Evolutionary conservation across 1,284 basidiomycete genomes (phyloP).

Genomic region (Xerocomus minutiporus): DNA sequence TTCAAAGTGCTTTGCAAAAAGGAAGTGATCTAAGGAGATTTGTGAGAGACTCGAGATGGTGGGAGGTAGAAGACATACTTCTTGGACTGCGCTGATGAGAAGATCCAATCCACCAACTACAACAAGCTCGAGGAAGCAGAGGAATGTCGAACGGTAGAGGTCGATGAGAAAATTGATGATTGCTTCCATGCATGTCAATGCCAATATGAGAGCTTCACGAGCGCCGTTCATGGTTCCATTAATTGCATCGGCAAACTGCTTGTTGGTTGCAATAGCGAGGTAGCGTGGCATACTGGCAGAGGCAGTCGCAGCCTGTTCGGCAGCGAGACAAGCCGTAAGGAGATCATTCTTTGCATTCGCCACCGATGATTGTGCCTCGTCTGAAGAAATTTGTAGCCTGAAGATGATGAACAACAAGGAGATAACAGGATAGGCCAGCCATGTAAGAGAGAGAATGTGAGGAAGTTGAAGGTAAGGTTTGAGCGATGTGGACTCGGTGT

Average conservation of each 20-base stretch:
- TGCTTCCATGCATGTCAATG: constrained; percentile 77
- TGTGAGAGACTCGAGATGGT: constrained; percentile 9
- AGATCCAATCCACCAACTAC: constrained; percentile 79
- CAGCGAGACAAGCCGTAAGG: constrained; percentile 74
- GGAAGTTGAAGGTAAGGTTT: constrained; percentile 80
- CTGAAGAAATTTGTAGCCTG: constrained; percentile 70
- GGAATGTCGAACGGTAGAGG: constrained; percentile 84
- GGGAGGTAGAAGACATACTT: constrained; percentile 45
- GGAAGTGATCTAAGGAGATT: constrained; percentile 55
- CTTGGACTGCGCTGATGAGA: constrained; percentile 76
- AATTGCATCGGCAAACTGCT: constrained; percentile 70
- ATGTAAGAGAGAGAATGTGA: constrained; percentile 78
- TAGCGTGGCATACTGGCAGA: constrained; percentile 84
- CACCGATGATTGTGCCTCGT: constrained; percentile 63
- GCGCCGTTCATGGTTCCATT: constrained; percentile 78
- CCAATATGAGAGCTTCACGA: constrained; percentile 65
- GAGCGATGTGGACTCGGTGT: constrained; percentile 42
- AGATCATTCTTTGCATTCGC: constrained; percentile 68
- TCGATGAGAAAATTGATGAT: constrained; percentile 91
- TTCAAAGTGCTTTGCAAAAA: constrained; percentile 61
- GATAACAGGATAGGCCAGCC: constrained; percentile 80
- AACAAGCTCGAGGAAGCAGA: constrained; percentile 89
- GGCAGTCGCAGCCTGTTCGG: constrained; percentile 77
- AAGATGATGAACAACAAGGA: constrained; percentile 86
- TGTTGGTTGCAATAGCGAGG: constrained; percentile 80